Base-by-base conservation (phyloP, 139 green algal species). In the Yamagishiella unicocca region DNA sequence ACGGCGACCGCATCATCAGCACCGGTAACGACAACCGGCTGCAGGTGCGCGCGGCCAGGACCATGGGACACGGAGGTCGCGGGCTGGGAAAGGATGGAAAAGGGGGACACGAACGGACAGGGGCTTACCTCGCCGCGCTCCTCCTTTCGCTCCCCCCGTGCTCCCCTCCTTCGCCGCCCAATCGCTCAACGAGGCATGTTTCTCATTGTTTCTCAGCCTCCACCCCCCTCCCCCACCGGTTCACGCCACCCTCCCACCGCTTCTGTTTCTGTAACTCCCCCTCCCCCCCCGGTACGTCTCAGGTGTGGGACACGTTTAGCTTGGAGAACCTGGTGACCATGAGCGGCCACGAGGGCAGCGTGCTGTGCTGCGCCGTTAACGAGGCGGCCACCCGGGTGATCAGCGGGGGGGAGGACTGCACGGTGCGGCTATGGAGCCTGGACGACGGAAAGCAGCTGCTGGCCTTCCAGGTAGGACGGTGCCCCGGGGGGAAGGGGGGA, bases 341-440 rank as follows among this genome's bases (percentile, higher is more conserved):
- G 84, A 80, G 31, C 27, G 90, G 90, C 42, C 90, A 93, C 82
- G 66, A 87, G n/a, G 90, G 90, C 71, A 83, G 66, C 33, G 90
- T 93, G 78, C 84, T 91, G 67, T 91, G 87, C 83, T 91, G 87
- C 78, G 71, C 67, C 58, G 86, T 93, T 33, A 93, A 91, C 54
- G 83, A 87, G 54, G 53, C 73, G 35, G 87, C 83, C 62, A 90
- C 73, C 21, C 86, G 85, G 54, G 42, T 90, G 24, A 37, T 85
- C 22, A 82, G 74, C 10, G 77, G 77, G 37, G 89, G 90, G 19
- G 90, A 93, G 79, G 90, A 93, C 87, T 90, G 83, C 83, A 84
- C 90, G 9, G 62, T 93, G 45, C 83, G 90, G 25, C 35, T 93
- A 54, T 93, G 90, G 90, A 81, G 50, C 40, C 68, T 89, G 19